Evolutionary conservation across 2,329 filamentous ascomycete species (phyloP), one percentile per base, ranked within the genome.

Genomic region (Alternaria burnsii): DNA sequence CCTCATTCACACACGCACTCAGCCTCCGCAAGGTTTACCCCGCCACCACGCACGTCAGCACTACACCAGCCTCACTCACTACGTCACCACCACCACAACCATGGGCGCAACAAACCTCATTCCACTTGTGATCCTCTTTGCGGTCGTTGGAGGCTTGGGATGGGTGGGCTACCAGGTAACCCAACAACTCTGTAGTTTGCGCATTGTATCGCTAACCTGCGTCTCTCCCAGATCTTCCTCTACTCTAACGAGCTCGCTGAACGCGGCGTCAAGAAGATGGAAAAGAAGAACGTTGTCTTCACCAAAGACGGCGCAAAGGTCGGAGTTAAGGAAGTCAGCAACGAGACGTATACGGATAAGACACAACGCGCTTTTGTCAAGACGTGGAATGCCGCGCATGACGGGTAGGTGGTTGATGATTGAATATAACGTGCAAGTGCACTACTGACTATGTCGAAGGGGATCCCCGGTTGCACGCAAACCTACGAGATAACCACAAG

Each of bases 221-320:
- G 28, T 26, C 38, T 30, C 26, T 14, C 30, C 11, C 61, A 82
- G 76, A 85, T 93, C 76, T 93, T 91, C 79, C 78, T 90, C 55
- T 88, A 88, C 78, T 83, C 86, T 56, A 84, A 83, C 79, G 85
- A 91, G 76, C 88, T 94, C 70, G 85, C 87, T 62, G 82, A 87
- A 61, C 84, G 86, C 59, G 89, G 90, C 47, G 86, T 85, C 50
- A 84, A 89, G 78, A 87, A 87, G 73, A 91, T 93, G 86, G 88
- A 89, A 76, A 87, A 87, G 80, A 91, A 90, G 81, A 90, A 93
- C 75, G 86, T 94, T 58, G 83, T 88, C 41, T 91, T 93, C 78
- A 89, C 88, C 40, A 92, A 91, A 76, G 91, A 93, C 58, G 91
- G 91, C 56, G 80, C 91, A 62, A 86, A 87, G 71, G 89, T 94